A percentile compares a stretch with the other conserved stretches of the same genome.
These are phyloP conservation scores for Helminthosporium solani DNA, from an alignment of 2,329 filamentous ascomycete species.

Conservation along the genomic window DNA sequence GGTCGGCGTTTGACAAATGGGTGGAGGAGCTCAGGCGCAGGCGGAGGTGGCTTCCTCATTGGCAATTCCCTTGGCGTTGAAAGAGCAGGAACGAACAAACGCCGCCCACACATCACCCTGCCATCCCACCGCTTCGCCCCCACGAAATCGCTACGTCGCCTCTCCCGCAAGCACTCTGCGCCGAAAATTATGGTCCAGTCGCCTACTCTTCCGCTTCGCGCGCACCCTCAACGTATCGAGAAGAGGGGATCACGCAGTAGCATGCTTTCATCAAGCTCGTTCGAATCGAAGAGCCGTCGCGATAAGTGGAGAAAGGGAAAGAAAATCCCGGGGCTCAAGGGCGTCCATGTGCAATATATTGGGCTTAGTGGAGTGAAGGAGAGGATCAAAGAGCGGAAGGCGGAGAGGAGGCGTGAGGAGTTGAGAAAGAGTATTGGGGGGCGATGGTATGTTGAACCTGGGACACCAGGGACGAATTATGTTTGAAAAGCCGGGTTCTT, in stretches of 20 bases:
- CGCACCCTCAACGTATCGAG: conserved; percentile 22
- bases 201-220: conserved; percentile 20
- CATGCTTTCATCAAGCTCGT: conserved; percentile 18
- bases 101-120: conserved; percentile 28
- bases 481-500: not conserved
- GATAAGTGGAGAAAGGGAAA: conserved; percentile 34
- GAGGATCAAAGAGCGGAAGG: conserved; percentile 48
- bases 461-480: not conserved
- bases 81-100: conserved; percentile 40
- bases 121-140: conserved; percentile 20
- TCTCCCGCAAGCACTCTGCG: conserved; percentile 7
- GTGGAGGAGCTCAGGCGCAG: conserved; percentile 36
- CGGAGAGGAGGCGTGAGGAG: conserved; percentile 54
- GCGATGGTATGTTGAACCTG: conserved; percentile 40
- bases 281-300: conserved; percentile 11
- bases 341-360: conserved; percentile 53
- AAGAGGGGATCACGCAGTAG: conserved; percentile 21
- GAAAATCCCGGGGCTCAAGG: conserved; percentile 45
- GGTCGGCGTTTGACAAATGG: conserved; percentile 37
- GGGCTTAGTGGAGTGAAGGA: conserved; percentile 53
- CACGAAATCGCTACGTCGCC: not conserved
- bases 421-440: conserved; percentile 57
- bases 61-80: conserved; percentile 60
- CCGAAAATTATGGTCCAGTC: conserved; percentile 31
- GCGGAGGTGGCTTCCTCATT: conserved; percentile 48